phyloP scores from a whole-genome alignment of 768 basidiomycete species.

The Xerocomellus amylosporus region DNA sequence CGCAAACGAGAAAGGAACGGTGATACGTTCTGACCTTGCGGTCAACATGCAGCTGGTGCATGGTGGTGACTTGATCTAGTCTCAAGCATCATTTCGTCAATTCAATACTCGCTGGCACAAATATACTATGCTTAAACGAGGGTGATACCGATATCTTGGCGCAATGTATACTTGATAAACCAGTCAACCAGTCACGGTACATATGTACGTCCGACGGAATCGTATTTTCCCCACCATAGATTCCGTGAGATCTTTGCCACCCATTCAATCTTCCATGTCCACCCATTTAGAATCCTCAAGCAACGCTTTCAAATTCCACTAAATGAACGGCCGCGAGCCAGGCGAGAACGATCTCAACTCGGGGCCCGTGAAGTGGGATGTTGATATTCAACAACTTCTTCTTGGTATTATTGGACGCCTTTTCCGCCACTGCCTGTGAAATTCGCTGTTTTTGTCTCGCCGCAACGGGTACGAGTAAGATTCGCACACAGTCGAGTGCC shows the following conservation, averaged over 20 bases:
- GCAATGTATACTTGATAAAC: background rate
- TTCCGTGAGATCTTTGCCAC: slow-evolving; percentile 12
- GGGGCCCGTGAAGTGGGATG: slow-evolving; percentile 81
- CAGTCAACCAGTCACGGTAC: background rate
- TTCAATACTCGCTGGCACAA: background rate
- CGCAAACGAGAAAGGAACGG: slow-evolving; percentile 14
- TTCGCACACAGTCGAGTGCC: slow-evolving; percentile 64
- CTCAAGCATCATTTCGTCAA: background rate
- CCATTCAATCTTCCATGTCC: background rate
- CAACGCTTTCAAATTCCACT: slow-evolving; percentile 57
- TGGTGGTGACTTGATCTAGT: slow-evolving; percentile 17
- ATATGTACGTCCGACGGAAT: background rate
- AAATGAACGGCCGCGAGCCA: slow-evolving; percentile 83
- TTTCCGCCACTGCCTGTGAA: slow-evolving; percentile 51
- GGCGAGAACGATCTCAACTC: slow-evolving; percentile 81
- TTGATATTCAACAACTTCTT: slow-evolving; percentile 68
- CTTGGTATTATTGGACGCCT: slow-evolving; percentile 35
- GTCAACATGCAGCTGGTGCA: slow-evolving; percentile 26
- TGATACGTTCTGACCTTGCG: slow-evolving; percentile 15
- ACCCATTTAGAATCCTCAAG: slow-evolving; percentile 9
- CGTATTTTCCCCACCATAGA: slow-evolving; percentile 7
- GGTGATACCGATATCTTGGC: background rate
- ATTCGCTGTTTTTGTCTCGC: slow-evolving; percentile 60
- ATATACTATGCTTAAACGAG: background rate
- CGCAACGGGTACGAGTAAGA: slow-evolving; percentile 68